phyloP scores from a whole-genome alignment of 805 yeast species.

The Zygoascus tannicola region DNA sequence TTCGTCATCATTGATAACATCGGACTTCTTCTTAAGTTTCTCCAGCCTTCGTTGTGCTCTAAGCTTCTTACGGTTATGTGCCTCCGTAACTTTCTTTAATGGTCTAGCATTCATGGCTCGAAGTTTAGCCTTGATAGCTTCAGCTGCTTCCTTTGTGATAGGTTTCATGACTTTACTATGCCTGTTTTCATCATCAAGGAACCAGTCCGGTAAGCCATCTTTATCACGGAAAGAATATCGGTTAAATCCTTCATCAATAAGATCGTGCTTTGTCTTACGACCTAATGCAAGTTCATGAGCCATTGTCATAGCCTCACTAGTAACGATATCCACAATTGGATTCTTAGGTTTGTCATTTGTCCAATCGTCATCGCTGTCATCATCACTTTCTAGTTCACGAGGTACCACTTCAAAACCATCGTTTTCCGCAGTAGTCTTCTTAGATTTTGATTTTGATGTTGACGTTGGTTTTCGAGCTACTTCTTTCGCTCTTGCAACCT shows the following conservation, averaged over 20 bases:
- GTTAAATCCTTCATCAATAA: slow-evolving; percentile 88
- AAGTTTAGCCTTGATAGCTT: slow-evolving; percentile 66
- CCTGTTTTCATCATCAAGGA: slow-evolving; percentile 78
- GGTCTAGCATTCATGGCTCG: slow-evolving; percentile 91
- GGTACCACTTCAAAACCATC: slow-evolving; percentile 29
- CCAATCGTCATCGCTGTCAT: slow-evolving; percentile 27
- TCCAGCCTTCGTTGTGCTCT: slow-evolving; percentile 82
- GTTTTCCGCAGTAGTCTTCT: slow-evolving; percentile 21
- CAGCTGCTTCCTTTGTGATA: slow-evolving; percentile 86
- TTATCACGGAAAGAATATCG: slow-evolving; percentile 84
- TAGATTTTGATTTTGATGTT: slow-evolving; percentile 9
- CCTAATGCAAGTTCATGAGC: slow-evolving; percentile 95
- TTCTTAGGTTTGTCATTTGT: slow-evolving; percentile 23
- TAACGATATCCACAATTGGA: slow-evolving; percentile 66
- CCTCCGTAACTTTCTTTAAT: slow-evolving; percentile 96
- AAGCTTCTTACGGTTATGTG: slow-evolving; percentile 92
- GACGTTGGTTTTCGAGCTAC: not conserved
- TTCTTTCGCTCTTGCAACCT: not conserved
- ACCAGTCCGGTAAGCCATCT: slow-evolving; percentile 96
- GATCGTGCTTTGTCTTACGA: slow-evolving; percentile 71
- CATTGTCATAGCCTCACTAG: slow-evolving; percentile 94
- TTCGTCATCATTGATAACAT: slow-evolving; percentile 76
- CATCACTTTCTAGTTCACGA: slow-evolving; percentile 20
- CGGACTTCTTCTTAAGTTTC: slow-evolving; percentile 85
- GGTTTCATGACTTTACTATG: slow-evolving; percentile 84